Base-by-base conservation (phyloP, 352 stramenopile genomes). In the Phytopythium kandeliae region DNA sequence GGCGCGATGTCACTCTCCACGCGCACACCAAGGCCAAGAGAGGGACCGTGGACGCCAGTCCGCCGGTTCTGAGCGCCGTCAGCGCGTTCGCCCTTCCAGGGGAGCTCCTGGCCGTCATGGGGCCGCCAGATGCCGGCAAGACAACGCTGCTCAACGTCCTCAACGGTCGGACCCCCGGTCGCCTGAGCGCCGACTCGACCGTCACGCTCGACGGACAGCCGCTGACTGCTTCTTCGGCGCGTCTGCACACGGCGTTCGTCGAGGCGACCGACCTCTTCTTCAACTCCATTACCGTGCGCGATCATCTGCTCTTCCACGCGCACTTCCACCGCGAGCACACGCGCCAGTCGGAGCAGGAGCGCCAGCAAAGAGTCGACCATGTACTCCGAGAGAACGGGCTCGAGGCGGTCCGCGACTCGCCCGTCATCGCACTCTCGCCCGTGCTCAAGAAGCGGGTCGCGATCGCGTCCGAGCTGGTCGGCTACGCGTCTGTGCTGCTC, bases 61-160 rank as follows among this genome's bases (percentile, higher is more conserved):
- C 75, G 19, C 35, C 53, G 24, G 76, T 90, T 49, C 53, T 91
- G 10, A 52, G 67, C n/a, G 47, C 68, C 34, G 62, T 84, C 42
- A 69, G 55, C 21, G 78, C 73, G 1, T 36, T 64, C 31, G 72
- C 71, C 1, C 38, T 43, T 15, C 74, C 75, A 22, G 78, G 78
- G 17, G 57, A 74, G 41, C 57, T 88, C 4, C 35, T 85, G 30
- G 75, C 71, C 7, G 57, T 91, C 51, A 85, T 86, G 66, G 80
- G 80, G 2, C 71, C 70, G 11, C 77, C 61, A 0, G 75, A 79
- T 36, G 78, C 79, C 46, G 88, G 89, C 12, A 97, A 98, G 58
- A 96, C 82, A 8, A 97, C 93, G 1, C 73, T 98, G 10, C 78
- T 97, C 17, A 85, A 98, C 74, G 91, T 96, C 10, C 85, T 98